These are phyloP conservation scores for Geum urbanum DNA, from an alignment of 306 rosid genomes.

Conservation along the genomic window DNA sequence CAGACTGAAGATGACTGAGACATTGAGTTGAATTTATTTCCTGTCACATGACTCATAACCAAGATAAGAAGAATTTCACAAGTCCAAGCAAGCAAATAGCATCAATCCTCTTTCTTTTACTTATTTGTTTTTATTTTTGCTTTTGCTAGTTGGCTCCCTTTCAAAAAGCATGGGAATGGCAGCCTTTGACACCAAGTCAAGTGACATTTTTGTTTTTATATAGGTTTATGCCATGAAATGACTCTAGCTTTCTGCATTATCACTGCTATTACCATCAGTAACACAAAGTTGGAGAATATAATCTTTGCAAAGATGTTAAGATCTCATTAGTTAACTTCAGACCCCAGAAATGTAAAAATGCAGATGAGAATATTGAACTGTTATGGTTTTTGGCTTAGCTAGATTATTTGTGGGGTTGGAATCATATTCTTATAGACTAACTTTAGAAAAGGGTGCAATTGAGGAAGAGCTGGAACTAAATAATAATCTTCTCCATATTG, in stretches of 20 bases:
- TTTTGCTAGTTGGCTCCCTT: slow-evolving; percentile 31
- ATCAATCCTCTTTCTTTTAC: slow-evolving; percentile 3
- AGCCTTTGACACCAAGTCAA: slow-evolving; percentile 48
- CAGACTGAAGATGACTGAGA: slow-evolving; percentile 7
- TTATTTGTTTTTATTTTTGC: slow-evolving; percentile 10
- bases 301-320: background rate
- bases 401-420: slow-evolving; percentile 28
- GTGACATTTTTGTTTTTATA: slow-evolving; percentile 24
- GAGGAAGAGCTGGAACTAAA: slow-evolving; percentile 11
- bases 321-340: slow-evolving; percentile 2
- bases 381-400: slow-evolving; percentile 5
- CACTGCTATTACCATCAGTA: background rate
- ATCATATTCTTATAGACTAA: slow-evolving; percentile 29
- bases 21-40: background rate
- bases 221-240: slow-evolving; percentile 10
- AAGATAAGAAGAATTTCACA: background rate
- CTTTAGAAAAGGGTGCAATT: slow-evolving; percentile 33
- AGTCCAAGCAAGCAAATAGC: slow-evolving; percentile 5
- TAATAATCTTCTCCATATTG: slow-evolving; percentile 16
- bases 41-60: slow-evolving; percentile 3
- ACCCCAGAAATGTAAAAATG: background rate
- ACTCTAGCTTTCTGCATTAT: background rate
- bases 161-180: slow-evolving; percentile 57
- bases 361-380: background rate
- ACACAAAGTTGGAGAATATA: slow-evolving; percentile 2